Percentiles rank a stretch among this genome's conserved stretches.
phyloP scores from a whole-genome alignment of 2,329 filamentous ascomycete genomes.

The Cladosporium sp. region DNA sequence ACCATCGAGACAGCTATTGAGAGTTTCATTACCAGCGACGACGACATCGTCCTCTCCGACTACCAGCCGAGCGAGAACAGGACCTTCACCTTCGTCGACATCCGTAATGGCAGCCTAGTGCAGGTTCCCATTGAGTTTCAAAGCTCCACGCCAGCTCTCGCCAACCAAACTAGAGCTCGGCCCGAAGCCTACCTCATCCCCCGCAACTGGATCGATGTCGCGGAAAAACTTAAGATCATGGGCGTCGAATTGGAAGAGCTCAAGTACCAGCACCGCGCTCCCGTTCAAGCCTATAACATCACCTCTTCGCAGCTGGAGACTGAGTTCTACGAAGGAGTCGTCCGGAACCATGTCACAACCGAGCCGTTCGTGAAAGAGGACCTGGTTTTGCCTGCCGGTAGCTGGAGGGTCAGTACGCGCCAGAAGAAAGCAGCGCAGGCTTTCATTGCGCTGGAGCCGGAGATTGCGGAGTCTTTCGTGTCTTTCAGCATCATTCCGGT shows the following conservation, averaged over 20 bases:
- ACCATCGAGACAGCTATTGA: conserved; percentile 15
- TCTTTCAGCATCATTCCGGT: conserved; percentile 21
- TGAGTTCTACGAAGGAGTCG: conserved; percentile 21
- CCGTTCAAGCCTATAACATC: conserved; percentile 21
- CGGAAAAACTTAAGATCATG: conserved; percentile 18
- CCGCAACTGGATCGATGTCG: conserved; percentile 20
- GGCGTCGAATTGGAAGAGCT: conserved; percentile 22
- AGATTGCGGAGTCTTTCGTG: conserved; percentile 22
- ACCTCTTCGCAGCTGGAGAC: conserved; percentile 15
- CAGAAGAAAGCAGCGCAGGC: conserved; percentile 25
- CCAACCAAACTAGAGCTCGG: conserved; percentile 18
- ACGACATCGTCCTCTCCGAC: conserved; percentile 21
- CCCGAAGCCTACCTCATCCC: conserved; percentile 25
- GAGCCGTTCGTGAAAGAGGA: conserved; percentile 12
- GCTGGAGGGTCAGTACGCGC: conserved; percentile 20
- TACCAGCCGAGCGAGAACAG: conserved; percentile 16
- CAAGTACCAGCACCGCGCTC: conserved; percentile 16
- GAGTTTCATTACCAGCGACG: conserved; percentile 16
- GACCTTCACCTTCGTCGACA: conserved; percentile 19
- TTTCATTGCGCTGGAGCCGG: conserved; percentile 24
- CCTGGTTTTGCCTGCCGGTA: conserved; percentile 17
- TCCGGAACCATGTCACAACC: conserved; percentile 20
- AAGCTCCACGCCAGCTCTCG: conserved; percentile 16
- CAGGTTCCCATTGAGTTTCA: conserved; percentile 15
- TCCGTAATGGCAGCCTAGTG: conserved; percentile 15